Evolutionary conservation across 805 yeast species (phyloP), one percentile per base, ranked within the genome.

Genomic region (Candida stauntonica): DNA sequence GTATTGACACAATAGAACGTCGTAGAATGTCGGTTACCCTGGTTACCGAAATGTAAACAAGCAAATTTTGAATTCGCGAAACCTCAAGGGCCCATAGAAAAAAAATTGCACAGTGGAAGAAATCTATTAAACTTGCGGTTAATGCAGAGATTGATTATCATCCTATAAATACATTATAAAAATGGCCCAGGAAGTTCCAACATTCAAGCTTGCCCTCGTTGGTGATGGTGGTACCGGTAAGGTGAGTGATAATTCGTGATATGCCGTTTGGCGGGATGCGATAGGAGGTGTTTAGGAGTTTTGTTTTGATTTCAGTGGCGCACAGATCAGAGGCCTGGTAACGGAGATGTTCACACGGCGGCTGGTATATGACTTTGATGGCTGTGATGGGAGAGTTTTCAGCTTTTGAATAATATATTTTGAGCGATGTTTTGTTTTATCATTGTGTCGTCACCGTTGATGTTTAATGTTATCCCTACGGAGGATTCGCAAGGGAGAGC

Each of bases 141-240:
- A 21, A 11, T 8, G 11, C 7, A 11, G 11, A 21, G 24, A 11
- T 21, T 21, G 24, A 21, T 21, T 21, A 21, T 8, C 24, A 11
- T 21, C 24, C 24, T 21, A 26, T 26, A n/a, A 23, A 36, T 16
- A 18, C n/a, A 32, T 21, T 29, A 11, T n/a, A 13, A 32, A 44
- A 51, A 79, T 81, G 86, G 79, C 85, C 58, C 57, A 54, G 48
- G 82, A 79, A 74, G 94, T 88, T 68, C 98, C 99, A 57, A 86
- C 96, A 54, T 93, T 93, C 72, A 93, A 93, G 77, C 81, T 93
- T 68, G 99, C 93, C 60, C 81, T 93, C 62, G 99, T 93, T 72
- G 99, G 99, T 67, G 99, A 93, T 66, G 99, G 99, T 78, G 99
- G 99, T 81, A 93, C 99, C 70, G 99, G 99, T 75, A 93, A 93